phyloP scores from a whole-genome alignment of 2,329 filamentous ascomycete species.

The Fusarium tupiense region DNA sequence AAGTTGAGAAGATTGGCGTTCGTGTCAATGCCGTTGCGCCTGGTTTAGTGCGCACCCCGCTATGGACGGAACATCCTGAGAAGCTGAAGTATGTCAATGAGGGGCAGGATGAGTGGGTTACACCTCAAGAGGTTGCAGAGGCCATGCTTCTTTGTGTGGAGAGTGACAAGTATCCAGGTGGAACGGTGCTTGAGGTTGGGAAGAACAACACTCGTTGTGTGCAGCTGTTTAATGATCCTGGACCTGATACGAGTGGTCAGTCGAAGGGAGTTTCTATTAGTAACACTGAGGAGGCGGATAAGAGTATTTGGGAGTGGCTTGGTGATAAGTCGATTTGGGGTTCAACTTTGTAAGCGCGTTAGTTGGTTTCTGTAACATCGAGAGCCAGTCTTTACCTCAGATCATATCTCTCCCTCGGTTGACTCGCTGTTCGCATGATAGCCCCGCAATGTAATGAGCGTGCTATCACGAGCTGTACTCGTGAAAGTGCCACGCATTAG shows the following conservation, averaged over 20 bases:
- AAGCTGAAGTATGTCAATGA: constrained; percentile 52
- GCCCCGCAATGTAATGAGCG: neutral
- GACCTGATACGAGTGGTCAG: constrained; percentile 46
- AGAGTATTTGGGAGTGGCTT: constrained; percentile 43
- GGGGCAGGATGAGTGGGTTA: constrained; percentile 52
- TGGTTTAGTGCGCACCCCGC: constrained; percentile 55
- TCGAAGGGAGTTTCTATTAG: constrained; percentile 44
- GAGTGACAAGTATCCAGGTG: constrained; percentile 48
- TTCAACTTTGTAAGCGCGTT: neutral
- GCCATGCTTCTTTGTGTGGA: constrained; percentile 55
- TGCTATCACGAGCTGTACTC: neutral
- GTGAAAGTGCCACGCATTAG: neutral
- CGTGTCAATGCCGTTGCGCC: constrained; percentile 57
- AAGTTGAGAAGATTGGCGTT: constrained; percentile 49
- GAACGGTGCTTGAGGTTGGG: constrained; percentile 55
- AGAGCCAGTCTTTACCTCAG: neutral
- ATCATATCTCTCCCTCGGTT: neutral
- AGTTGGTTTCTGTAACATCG: neutral
- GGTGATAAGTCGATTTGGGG: constrained; percentile 42
- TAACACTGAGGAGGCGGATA: constrained; percentile 40
- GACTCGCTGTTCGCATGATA: too few relatives aligned
- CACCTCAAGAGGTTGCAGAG: constrained; percentile 53
- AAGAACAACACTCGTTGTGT: constrained; percentile 47
- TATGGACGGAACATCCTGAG: constrained; percentile 57
- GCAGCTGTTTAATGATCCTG: constrained; percentile 50